phyloP scores from a whole-genome alignment of 2,329 filamentous ascomycete genomes.

The Fusarium subglutinans region DNA sequence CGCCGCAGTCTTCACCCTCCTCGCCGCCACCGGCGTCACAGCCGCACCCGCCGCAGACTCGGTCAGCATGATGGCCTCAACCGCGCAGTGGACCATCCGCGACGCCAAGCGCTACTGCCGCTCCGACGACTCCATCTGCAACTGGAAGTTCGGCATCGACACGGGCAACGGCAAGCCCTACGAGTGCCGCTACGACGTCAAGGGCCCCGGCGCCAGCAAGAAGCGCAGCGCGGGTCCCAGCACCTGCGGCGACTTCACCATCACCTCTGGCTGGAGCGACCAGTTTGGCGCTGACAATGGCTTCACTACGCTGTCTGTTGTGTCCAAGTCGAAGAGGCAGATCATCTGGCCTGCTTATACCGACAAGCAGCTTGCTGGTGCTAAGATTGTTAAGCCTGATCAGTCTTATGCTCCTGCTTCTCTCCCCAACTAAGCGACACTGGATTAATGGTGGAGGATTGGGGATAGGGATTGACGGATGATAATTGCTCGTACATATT shows the following conservation, averaged over 20 bases:
- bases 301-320: slow-evolving; percentile 64
- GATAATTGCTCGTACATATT: neutral
- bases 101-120: slow-evolving; percentile 53
- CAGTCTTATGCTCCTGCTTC: slow-evolving; percentile 54
- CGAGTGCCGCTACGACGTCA: slow-evolving; percentile 44
- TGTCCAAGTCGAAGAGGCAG: slow-evolving; percentile 52
- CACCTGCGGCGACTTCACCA: slow-evolving; percentile 59
- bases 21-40: slow-evolving; percentile 49
- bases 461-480: neutral
- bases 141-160: slow-evolving; percentile 56
- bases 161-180: slow-evolving; percentile 52
- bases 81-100: slow-evolving; percentile 55
- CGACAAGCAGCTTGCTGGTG: slow-evolving; percentile 58
- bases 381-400: slow-evolving; percentile 58
- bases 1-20: slow-evolving; percentile 49
- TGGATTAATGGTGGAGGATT: neutral
- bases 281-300: slow-evolving; percentile 62
- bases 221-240: slow-evolving; percentile 50
- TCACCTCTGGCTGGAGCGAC: slow-evolving; percentile 65
- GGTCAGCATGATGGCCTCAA: slow-evolving; percentile 53
- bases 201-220: slow-evolving; percentile 46
- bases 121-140: slow-evolving; percentile 51
- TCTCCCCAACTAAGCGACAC: slow-evolving; percentile 32
- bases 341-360: slow-evolving; percentile 65
- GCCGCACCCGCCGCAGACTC: slow-evolving; percentile 46